Percentiles rank a stretch among this genome's conserved stretches.
Evolutionary conservation across 148 eudicot genomes (phyloP).

Genomic region (Diospyros kaki): DNA sequence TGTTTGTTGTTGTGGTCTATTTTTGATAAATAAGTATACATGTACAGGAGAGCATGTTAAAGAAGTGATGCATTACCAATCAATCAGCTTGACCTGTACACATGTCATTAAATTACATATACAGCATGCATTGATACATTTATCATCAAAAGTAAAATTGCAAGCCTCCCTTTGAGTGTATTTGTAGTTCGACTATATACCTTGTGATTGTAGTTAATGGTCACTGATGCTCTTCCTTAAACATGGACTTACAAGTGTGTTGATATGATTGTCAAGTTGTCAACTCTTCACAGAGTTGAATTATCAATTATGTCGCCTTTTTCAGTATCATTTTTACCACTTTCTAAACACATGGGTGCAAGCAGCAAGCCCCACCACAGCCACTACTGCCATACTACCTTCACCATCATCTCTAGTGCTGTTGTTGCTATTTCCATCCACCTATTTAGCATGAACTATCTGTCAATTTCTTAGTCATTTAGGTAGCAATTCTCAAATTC

Average conservation of each 20-base stretch:
- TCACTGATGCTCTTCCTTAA: background rate
- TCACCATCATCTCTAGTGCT: background rate
- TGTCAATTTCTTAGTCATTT: too few species aligned
- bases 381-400: background rate
- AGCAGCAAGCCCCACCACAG: background rate
- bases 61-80: background rate
- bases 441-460: too few species aligned
- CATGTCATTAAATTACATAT: background rate
- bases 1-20: conserved; percentile 1
- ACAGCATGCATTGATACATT: background rate
- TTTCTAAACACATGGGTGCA: background rate
- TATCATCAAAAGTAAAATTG: background rate
- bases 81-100: background rate
- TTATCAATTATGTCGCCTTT: background rate
- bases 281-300: background rate
- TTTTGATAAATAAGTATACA: background rate
- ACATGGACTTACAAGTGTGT: background rate
- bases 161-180: background rate
- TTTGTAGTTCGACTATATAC: background rate
- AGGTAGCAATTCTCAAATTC: too few species aligned
- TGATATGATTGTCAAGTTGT: background rate
- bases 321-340: background rate
- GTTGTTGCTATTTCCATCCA: background rate
- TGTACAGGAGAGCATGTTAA: background rate
- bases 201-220: too few species aligned